Conservation (phyloP, 176 grass and related monocot species). For the Lolium rigidum region DNA sequence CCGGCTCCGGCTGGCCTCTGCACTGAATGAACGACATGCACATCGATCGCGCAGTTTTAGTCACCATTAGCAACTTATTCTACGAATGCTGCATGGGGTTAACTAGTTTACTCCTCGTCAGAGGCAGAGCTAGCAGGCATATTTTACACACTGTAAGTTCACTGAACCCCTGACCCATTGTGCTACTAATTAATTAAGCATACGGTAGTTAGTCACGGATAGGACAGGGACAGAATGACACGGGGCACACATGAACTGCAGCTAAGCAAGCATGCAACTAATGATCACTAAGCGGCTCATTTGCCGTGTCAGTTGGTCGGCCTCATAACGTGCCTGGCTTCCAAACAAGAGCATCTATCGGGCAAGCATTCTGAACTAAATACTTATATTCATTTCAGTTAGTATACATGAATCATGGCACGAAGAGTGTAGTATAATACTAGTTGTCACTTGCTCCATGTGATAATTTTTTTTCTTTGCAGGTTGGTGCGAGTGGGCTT, state of each 20-base stretch:
- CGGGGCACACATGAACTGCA: conserved; percentile 19
- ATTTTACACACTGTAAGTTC: not conserved
- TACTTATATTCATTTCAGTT: conserved; percentile 1
- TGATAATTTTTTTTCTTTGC: conserved; percentile 16
- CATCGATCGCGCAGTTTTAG: not conserved
- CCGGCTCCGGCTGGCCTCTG: conserved; percentile 76
- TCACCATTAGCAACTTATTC: not conserved
- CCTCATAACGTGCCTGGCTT: conserved; percentile 35
- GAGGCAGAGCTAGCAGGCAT: not conserved
- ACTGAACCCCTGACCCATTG: not conserved
- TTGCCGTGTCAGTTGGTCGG: conserved; percentile 30
- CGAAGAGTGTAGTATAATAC: not conserved
- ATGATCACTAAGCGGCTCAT: conserved; percentile 8
- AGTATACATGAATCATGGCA: not conserved
- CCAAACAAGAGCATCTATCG: conserved; percentile 6
- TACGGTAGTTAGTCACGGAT: not conserved
- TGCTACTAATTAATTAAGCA: not conserved
- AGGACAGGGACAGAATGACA: conserved; percentile 38
- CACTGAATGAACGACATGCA: conserved; percentile 61
- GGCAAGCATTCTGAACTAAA: conserved; percentile 15
- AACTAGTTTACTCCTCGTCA: too few relatives aligned
- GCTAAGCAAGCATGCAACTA: conserved; percentile 13
- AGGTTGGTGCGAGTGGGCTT: conserved; percentile 40
- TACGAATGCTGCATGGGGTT: not conserved
- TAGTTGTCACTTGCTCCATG: conserved; percentile 26